Percentiles rank a stretch among this genome's conserved stretches.
Evolutionary conservation across 2,329 filamentous ascomycete genomes (phyloP).

Genomic region (Fusarium albosuccineum): DNA sequence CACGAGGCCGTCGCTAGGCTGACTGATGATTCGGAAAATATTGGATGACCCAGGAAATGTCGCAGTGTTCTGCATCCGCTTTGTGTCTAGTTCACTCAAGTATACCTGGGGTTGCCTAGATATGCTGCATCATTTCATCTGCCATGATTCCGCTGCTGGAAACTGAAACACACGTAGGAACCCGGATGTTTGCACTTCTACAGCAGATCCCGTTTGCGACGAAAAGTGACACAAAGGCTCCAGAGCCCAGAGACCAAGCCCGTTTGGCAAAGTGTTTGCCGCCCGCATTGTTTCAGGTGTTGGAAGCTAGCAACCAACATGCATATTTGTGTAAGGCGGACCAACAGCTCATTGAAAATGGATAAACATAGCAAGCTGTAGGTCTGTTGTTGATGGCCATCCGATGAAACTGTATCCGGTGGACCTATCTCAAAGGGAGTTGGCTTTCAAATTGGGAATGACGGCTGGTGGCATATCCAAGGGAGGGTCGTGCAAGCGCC

Average conservation of each 20-base stretch:
- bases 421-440: too few relatives aligned
- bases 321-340: background rate
- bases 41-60: too few relatives aligned
- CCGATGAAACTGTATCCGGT: background rate
- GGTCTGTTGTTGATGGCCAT: background rate
- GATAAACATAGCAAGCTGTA: background rate
- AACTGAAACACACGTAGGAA: background rate
- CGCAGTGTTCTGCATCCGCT: too few relatives aligned
- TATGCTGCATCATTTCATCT: too few relatives aligned
- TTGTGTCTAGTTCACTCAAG: too few relatives aligned
- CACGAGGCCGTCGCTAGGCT: too few relatives aligned
- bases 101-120: too few relatives aligned
- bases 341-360: background rate
- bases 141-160: too few relatives aligned
- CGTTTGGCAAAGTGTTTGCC: background rate
- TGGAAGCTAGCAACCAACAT: background rate
- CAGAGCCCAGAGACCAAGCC: background rate
- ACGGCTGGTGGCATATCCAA: background rate
- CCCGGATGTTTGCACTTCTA: background rate
- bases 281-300: slow-evolving; percentile 1
- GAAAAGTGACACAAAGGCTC: background rate
- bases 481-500: background rate
- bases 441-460: background rate
- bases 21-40: too few relatives aligned
- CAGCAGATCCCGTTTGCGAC: background rate